Evolutionary conservation across 1,139 yeast species (phyloP).

Genomic region (Candida sp.): DNA sequence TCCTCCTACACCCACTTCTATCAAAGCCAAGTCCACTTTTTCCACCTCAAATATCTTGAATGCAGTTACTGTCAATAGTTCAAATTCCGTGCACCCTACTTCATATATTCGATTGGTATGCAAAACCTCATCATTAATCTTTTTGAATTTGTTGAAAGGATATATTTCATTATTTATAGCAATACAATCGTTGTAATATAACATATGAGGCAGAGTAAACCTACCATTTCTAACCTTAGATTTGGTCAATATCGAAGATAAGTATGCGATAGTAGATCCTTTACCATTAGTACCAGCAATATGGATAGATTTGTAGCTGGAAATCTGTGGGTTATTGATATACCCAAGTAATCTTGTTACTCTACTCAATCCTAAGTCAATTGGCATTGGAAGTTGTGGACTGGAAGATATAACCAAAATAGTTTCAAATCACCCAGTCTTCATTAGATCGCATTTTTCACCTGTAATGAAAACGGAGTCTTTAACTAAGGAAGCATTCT

Average conservation of each 20-base stretch:
- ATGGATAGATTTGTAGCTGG: slow-evolving; percentile 61
- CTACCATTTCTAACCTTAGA: slow-evolving; percentile 60
- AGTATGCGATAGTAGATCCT: slow-evolving; percentile 83
- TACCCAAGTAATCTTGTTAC: slow-evolving; percentile 50
- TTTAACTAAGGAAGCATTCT: too few species aligned
- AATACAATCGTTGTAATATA: slow-evolving; percentile 72
- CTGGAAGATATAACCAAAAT: too few species aligned
- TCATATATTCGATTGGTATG: slow-evolving; percentile 27
- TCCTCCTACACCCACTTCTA: slow-evolving; percentile 94
- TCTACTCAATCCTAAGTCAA: slow-evolving; percentile 63
- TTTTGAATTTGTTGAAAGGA: slow-evolving; percentile 39
- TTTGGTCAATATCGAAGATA: slow-evolving; percentile 57
- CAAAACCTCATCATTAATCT: slow-evolving; percentile 38
- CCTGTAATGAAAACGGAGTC: too few species aligned
- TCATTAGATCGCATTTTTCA: slow-evolving; percentile 1
- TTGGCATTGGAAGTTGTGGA: too few species aligned
- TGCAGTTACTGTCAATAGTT: slow-evolving; percentile 79
- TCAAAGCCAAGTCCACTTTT: slow-evolving; percentile 65
- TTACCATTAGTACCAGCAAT: slow-evolving; percentile 96
- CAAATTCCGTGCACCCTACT: slow-evolving; percentile 83
- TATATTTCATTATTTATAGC: slow-evolving; percentile 61
- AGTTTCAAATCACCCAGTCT: too few species aligned
- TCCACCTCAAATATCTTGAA: slow-evolving; percentile 63
- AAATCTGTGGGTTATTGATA: slow-evolving; percentile 67
- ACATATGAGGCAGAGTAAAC: slow-evolving; percentile 84